Evolutionary conservation across 192 early-diverging fungal genomes (phyloP).

Genomic region (Mortierella hygrophila): DNA sequence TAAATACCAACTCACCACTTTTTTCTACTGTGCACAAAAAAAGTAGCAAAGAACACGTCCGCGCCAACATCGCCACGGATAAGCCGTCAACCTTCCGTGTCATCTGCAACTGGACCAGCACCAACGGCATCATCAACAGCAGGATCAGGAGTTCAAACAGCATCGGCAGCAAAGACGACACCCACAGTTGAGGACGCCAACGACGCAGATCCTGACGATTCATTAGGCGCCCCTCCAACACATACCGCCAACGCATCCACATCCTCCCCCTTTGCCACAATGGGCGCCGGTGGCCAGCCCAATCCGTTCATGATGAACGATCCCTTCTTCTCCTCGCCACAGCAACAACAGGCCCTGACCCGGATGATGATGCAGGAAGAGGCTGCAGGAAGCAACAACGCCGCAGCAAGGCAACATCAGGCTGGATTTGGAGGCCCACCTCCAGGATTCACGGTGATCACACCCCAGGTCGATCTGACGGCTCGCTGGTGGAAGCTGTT

Average conservation of each 20-base stretch:
- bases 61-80: constrained; percentile 11
- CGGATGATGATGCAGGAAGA: constrained; percentile 31
- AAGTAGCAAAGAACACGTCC: neutral
- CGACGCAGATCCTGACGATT: constrained; percentile 64
- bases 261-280: constrained; percentile 11
- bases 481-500: constrained; percentile 65
- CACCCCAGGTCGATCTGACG: constrained; percentile 45
- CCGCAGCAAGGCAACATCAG: constrained; percentile 17
- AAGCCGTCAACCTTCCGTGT: constrained; percentile 11
- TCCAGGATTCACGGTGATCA: constrained; percentile 55
- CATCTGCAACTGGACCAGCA: constrained; percentile 2
- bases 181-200: constrained; percentile 15
- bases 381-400: constrained; percentile 11
- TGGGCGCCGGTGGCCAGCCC: neutral
- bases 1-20: neutral
- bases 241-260: neutral
- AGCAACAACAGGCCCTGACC: constrained; percentile 39
- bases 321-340: constrained; percentile 20
- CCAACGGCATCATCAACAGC: neutral
- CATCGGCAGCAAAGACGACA: constrained; percentile 3
- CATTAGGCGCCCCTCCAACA: constrained; percentile 57
- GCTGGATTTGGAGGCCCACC: constrained; percentile 24
- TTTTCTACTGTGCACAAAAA: neutral
- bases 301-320: constrained; percentile 38
- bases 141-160: neutral